Evolutionary conservation across 768 basidiomycete species (phyloP), one percentile per base, ranked within the genome.

Genomic region (Amanita pseudoporphyria): DNA sequence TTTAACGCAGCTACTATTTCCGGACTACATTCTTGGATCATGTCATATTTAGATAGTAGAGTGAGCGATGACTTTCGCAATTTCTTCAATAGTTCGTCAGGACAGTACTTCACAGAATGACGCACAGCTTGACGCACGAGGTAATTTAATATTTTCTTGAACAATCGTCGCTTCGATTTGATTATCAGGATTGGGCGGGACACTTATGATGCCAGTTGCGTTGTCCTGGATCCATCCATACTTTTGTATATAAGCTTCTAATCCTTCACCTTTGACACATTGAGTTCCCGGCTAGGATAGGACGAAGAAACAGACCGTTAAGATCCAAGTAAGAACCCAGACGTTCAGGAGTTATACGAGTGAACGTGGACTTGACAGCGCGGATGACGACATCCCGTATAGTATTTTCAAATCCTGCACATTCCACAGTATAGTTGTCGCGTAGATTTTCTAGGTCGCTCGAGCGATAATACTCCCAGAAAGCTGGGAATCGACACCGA

Each of bases 381-480:
- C 83, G 78, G 41, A 88, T 74, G 38, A 76, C 86, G 18, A 89
- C 87, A 24, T 81, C 79, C 41, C 90, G 71, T 33, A 92, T 77
- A n/a, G 84, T 75, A 60, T 89, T 78, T 59, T 91, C 89, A 55
- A 92, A 92, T 3, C 90, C 89, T 26, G 73, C 71, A 47, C 80
- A 82, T 62, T 92, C 90, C 5, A 90, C 76, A 1, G 87, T 91
- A 62, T 89, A 92, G 62, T 91, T 90, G 56, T 89, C 86, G 38
- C 90, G 75, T 45, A 92, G 66, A n/a, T 65, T 62, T 54, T 87
- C 82, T 5, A 88, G 71, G 39, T 79, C 72, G 21, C 79, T 78
- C 3, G 87, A 88, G 54, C 69, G 76, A 65, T 87, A 92, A 22
- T 76, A 65, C 52, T 70, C 58, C 91, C 91, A 94, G 70, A 94